Evolutionary conservation across 176 grass and related monocot genomes (phyloP), one percentile per base, ranked within the genome.

Genomic region (Secale cereale): DNA sequence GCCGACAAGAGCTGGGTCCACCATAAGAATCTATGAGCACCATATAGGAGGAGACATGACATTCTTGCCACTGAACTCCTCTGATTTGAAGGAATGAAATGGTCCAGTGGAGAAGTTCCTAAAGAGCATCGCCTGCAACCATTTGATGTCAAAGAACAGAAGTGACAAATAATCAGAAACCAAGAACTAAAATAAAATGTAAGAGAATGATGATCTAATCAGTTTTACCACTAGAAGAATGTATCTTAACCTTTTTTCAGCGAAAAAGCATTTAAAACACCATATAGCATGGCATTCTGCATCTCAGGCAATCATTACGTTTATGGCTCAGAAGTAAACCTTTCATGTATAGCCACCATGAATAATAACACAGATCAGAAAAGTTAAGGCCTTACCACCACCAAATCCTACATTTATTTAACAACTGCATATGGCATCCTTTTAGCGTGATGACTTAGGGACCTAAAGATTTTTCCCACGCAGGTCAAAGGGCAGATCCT

Each of bases 101-200:
- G 94, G 81, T 30, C 86, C 89, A 36, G 86, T 85, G 81, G 82
- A 83, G 60, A 98, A 98, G 80, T 93, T 92, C 59, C 94, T n/a
- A 76, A 95, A 98, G 37, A 98, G 86, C 91, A 98, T 93, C 32
- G 88, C 89, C 93, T 98, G 81, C 48, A 27, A 62, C 88, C 30
- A 57, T 79, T 64, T 59, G 64, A 81, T 86, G 48, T 39, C 78
- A 79, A 12, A 80, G 10, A 82, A 86, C 59, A 57, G 13, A 22
- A 78, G 10, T 31, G 7, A 45, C 9, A 57, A 61, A 80, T 22
- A 43, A 62, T 78, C 11, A 79, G 65, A 59, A 74, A 66, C 48
- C 8, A 65, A 74, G 9, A 78, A 28, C 8, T n/a, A 7, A 54
- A 29, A 0, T 0, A 22, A 8, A 15, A 43, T n/a, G 30, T 5